Evolutionary conservation across 148 eudicot species (phyloP).

Genomic region (Rhododendron vialii): DNA sequence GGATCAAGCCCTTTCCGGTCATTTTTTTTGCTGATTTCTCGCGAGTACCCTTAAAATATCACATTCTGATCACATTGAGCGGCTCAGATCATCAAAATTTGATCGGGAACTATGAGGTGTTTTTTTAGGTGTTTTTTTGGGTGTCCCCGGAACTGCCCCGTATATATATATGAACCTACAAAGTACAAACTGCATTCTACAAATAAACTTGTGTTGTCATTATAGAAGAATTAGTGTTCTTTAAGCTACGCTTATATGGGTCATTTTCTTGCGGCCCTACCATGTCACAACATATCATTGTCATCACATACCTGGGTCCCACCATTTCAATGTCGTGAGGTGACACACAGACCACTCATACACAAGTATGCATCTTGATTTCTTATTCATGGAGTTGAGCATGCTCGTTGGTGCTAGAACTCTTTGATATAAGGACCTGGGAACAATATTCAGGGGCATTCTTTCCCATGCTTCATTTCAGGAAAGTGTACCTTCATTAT

Average conservation of each 20-base stretch:
- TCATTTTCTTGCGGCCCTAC: neutral
- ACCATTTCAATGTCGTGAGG: neutral
- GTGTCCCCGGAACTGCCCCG: too few species aligned
- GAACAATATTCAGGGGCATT: neutral
- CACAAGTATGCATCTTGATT: neutral
- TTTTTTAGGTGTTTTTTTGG: too few species aligned
- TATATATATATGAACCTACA: neutral
- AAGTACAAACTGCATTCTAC: neutral
- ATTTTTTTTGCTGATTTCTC: too few species aligned
- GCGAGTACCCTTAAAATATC: too few species aligned
- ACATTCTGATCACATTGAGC: too few species aligned
- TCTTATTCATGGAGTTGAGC: neutral
- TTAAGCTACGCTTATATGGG: neutral
- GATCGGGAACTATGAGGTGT: too few species aligned
- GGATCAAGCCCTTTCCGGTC: too few species aligned
- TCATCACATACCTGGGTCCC: neutral
- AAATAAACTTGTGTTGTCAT: neutral
- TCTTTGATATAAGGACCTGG: neutral
- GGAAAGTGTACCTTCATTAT: neutral
- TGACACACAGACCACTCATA: neutral
- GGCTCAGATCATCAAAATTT: too few species aligned
- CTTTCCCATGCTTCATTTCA: neutral
- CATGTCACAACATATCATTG: neutral
- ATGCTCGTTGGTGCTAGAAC: neutral
- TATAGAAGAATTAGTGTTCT: neutral